Evolutionary conservation across 2,329 filamentous ascomycete genomes (phyloP).

Genomic region (Aphanocladium album): DNA sequence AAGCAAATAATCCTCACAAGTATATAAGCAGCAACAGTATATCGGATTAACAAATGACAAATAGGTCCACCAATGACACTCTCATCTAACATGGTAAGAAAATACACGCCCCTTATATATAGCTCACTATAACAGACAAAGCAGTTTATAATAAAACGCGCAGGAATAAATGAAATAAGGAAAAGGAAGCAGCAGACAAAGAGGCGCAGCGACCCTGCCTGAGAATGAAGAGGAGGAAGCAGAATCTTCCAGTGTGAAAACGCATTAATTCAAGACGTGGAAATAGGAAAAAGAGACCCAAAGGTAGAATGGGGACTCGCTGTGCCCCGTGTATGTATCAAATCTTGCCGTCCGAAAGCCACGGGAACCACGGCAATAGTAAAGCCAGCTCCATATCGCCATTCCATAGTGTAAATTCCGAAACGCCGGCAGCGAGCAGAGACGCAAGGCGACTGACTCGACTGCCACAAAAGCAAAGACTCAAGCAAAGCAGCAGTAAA

Average conservation of each 20-base stretch:
- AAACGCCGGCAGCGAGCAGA: not conserved
- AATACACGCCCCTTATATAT: slow-evolving; percentile 21
- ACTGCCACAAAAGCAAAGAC: not conserved
- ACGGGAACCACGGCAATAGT: not conserved
- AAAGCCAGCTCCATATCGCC: slow-evolving; percentile 12
- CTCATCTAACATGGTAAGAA: not conserved
- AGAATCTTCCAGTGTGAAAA: not conserved
- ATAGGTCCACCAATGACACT: not conserved
- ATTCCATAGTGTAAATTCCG: not conserved
- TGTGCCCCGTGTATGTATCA: not conserved
- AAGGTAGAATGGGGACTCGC: slow-evolving; percentile 3
- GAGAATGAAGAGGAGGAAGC: not conserved
- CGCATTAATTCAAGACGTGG: not conserved
- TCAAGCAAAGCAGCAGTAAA: not conserved
- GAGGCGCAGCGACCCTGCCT: slow-evolving; percentile 8
- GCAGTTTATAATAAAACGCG: not conserved
- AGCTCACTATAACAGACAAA: slow-evolving; percentile 9
- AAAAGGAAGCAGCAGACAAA: slow-evolving; percentile 7
- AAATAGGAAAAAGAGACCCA: not conserved
- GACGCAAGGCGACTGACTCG: not conserved
- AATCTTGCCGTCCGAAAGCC: slow-evolving; percentile 1
- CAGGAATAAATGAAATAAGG: not conserved
- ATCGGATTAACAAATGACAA: not conserved
- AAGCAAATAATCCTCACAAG: not conserved
- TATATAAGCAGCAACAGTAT: slow-evolving; percentile 7